A percentile compares a stretch with the other conserved stretches of the same genome.
phyloP scores from a whole-genome alignment of 2,329 filamentous ascomycete species.

The Xylaria sp. region DNA sequence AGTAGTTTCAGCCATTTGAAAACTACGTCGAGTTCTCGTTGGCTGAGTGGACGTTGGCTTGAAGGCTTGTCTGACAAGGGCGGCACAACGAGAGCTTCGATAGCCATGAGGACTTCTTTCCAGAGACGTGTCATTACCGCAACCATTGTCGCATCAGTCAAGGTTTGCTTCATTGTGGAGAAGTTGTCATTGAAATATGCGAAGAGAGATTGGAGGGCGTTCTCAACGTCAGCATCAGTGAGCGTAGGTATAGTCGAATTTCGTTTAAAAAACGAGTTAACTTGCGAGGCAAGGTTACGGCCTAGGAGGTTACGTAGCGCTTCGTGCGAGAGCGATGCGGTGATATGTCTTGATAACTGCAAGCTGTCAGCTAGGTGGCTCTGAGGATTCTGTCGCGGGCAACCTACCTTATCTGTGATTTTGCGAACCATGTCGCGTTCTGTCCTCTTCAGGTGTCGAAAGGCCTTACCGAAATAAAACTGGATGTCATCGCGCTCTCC shows the following conservation, averaged over 20 bases:
- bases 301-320: slow-evolving; percentile 80
- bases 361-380: slow-evolving; percentile 32
- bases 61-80: slow-evolving; percentile 96
- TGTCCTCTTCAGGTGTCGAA: slow-evolving; percentile 92
- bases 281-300: slow-evolving; percentile 70
- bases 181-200: slow-evolving; percentile 99
- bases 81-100: slow-evolving; percentile 90
- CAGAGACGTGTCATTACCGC: slow-evolving; percentile 98
- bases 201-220: slow-evolving; percentile 85
- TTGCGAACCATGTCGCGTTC: slow-evolving; percentile 98
- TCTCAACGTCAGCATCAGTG: slow-evolving; percentile 79
- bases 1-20: slow-evolving; percentile 94
- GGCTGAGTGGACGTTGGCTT: slow-evolving; percentile 81
- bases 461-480: slow-evolving; percentile 98
- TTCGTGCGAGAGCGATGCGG: slow-evolving; percentile 84
- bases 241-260: slow-evolving; percentile 66
- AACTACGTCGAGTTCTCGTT: slow-evolving; percentile 92
- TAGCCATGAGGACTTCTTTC: slow-evolving; percentile 95
- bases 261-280: slow-evolving; percentile 59
- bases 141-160: slow-evolving; percentile 96
- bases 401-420: slow-evolving; percentile 91
- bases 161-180: slow-evolving; percentile 96
- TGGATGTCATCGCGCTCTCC: slow-evolving; percentile 98
- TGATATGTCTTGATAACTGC: slow-evolving; percentile 92
- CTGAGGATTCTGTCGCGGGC: not conserved